Conservation (phyloP, 768 basidiomycete genomes). For the Mycena polygramma region DNA sequence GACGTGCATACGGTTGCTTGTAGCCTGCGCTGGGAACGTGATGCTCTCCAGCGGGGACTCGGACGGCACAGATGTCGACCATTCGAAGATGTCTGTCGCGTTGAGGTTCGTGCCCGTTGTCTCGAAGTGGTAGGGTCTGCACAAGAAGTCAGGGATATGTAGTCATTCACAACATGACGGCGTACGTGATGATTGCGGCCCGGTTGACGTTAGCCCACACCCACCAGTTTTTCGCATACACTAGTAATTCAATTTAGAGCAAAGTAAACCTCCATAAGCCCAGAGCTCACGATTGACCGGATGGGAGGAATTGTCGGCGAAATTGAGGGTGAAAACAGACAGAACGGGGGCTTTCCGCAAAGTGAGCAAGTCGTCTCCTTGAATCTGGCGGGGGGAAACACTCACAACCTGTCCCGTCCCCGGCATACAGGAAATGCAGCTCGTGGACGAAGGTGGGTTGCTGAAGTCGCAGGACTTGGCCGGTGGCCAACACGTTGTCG, state of each 20-base stretch:
- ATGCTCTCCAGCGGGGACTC: constrained; percentile 56
- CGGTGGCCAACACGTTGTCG: constrained; percentile 61
- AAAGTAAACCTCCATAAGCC: not conserved
- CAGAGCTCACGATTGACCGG: constrained; percentile 49
- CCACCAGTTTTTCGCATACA: constrained; percentile 62
- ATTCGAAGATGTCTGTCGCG: constrained; percentile 57
- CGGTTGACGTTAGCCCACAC: constrained; percentile 54
- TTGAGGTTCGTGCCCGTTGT: constrained; percentile 55
- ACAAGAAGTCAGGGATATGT: not conserved
- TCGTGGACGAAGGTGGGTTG: constrained; percentile 56
- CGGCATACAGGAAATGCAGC: constrained; percentile 63
- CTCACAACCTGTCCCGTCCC: constrained; percentile 53
- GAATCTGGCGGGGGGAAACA: not conserved
- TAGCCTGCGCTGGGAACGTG: constrained; percentile 53
- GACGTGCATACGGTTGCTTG: constrained; percentile 55
- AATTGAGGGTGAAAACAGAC: constrained; percentile 52
- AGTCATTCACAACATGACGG: not conserved
- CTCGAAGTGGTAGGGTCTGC: constrained; percentile 62
- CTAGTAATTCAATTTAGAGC: constrained; percentile 41
- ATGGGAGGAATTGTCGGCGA: constrained; percentile 51
- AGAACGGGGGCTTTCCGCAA: constrained; percentile 44
- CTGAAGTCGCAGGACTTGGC: constrained; percentile 54
- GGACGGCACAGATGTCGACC: constrained; percentile 59
- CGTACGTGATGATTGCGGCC: constrained; percentile 60
- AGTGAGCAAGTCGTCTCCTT: not conserved